A percentile compares a stretch with the other conserved stretches of the same genome.
These are phyloP conservation scores for Psilocybe sp. DNA, from an alignment of 768 basidiomycete species.

Conservation along the genomic window DNA sequence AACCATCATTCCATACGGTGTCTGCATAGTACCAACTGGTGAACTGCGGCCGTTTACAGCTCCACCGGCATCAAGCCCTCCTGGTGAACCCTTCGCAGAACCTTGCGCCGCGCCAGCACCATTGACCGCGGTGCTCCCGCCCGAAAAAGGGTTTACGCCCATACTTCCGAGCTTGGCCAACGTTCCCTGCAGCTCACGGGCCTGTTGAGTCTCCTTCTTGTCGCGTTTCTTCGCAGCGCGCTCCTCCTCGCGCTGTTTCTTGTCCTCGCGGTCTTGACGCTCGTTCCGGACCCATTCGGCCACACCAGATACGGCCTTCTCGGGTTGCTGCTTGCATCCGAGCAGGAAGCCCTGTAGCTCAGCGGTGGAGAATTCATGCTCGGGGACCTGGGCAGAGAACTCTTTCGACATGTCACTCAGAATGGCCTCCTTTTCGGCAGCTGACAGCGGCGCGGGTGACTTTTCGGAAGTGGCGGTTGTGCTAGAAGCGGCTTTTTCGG, in stretches of 20 bases:
- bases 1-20: too few species aligned
- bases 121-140: neutral
- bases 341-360: conserved; percentile 63
- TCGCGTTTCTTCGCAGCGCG: conserved; percentile 22
- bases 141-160: conserved; percentile 4
- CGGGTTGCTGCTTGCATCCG: conserved; percentile 36
- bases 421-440: conserved; percentile 14
- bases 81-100: too few species aligned
- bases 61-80: too few species aligned
- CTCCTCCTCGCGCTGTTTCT: conserved; percentile 30
- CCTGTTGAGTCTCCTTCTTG: conserved; percentile 22
- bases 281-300: conserved; percentile 42
- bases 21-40: too few species aligned
- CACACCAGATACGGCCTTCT: conserved; percentile 28
- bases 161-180: conserved; percentile 18
- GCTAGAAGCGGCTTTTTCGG: conserved; percentile 13
- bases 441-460: neutral
- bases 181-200: conserved; percentile 21
- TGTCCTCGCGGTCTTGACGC: conserved; percentile 29
- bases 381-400: conserved; percentile 43
- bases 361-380: conserved; percentile 51
- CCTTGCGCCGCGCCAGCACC: too few species aligned
- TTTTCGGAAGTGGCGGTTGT: neutral
- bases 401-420: conserved; percentile 31
- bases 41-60: too few species aligned